Evolutionary conservation across 2,329 filamentous ascomycete species (phyloP), one percentile per base, ranked within the genome.

Genomic region (Penicillium sp.): DNA sequence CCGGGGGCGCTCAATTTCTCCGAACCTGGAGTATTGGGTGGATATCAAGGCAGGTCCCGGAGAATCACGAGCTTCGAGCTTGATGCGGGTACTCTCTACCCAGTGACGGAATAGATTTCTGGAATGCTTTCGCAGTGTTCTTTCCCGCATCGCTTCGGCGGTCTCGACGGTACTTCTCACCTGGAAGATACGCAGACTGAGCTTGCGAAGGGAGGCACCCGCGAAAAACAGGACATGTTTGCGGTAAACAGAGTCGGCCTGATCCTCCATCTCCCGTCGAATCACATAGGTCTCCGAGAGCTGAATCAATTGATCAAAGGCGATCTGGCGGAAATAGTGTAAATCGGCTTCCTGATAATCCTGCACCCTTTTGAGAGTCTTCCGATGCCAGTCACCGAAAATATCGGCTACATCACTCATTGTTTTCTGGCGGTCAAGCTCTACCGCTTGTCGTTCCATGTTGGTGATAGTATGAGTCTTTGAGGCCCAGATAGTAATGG

Each of bases 161-260:
- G 79, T 85, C 59, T 86, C 81, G 10, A 78, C 72, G 26, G 79
- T 79, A 55, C 81, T 80, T 26, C 78, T 77, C 4, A 84, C 74
- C 43, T 85, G 84, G 73, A 87, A 87, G 2, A 84, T 75, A 7
- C 81, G 81, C 73, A 86, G 83, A 56, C 83, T 85, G n/a, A 87
- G 74, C 67, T 81, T 84, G 69, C 83, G 84, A 59, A 87, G 74
- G 26, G 78, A 79, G 14, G 74, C 75, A 11, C 78, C 77, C 14
- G 84, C 81, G 4, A 80, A 73, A 26, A 79, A 74, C 13, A 83
- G 78, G 4, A 81, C 73, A 45, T 80, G 81, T 59, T 83, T 76
- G 28, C 80, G 78, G 54, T 79, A 71, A 38, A 85, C 76, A 1
- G 75, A 71, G 3, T 76, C 61, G 13, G 85, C 85, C 68, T 81